These are phyloP conservation scores for Gossypium aridum DNA, from an alignment of 441 rosid species.

Conservation along the genomic window DNA sequence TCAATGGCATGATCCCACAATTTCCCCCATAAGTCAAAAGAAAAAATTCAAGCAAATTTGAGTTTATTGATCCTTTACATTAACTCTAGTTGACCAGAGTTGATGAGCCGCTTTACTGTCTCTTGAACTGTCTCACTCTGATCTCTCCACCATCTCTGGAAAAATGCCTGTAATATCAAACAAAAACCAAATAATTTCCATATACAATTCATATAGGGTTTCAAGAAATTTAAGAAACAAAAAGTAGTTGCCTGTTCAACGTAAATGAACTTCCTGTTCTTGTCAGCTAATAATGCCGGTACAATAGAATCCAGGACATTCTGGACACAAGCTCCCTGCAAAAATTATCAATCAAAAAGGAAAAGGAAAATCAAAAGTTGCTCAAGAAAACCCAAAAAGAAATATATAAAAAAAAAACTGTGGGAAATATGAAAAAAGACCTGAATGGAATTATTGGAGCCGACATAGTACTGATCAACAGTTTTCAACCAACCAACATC, in stretches of 20 bases:
- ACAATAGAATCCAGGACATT: conserved; percentile 40
- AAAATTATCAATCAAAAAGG: not conserved
- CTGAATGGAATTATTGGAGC: conserved; percentile 52
- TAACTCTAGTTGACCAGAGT: conserved; percentile 46
- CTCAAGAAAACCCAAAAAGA: not conserved
- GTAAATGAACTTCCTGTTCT: conserved; percentile 43
- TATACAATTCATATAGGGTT: not conserved
- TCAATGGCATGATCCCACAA: conserved; percentile 1
- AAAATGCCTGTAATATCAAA: conserved; percentile 37
- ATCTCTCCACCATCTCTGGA: conserved; percentile 54
- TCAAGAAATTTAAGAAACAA: not conserved
- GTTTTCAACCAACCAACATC: conserved; percentile 61
- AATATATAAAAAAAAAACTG: not conserved
- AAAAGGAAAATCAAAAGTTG: not conserved
- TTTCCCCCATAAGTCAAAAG: not conserved
- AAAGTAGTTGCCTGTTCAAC: conserved; percentile 34
- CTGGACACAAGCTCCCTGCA: conserved; percentile 48
- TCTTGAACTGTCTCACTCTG: conserved; percentile 35
- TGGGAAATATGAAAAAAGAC: conserved; percentile 11
- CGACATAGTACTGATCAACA: conserved; percentile 49
- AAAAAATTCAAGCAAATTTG: not conserved
- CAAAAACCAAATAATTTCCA: not conserved
- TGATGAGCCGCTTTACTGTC: conserved; percentile 32
- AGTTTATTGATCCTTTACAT: conserved; percentile 25
- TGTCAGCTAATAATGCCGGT: conserved; percentile 42